A percentile compares a stretch with the other conserved stretches of the same genome.
Evolutionary conservation across 768 basidiomycete species (phyloP).

Genomic region (Hydnomerulius pinastri): DNA sequence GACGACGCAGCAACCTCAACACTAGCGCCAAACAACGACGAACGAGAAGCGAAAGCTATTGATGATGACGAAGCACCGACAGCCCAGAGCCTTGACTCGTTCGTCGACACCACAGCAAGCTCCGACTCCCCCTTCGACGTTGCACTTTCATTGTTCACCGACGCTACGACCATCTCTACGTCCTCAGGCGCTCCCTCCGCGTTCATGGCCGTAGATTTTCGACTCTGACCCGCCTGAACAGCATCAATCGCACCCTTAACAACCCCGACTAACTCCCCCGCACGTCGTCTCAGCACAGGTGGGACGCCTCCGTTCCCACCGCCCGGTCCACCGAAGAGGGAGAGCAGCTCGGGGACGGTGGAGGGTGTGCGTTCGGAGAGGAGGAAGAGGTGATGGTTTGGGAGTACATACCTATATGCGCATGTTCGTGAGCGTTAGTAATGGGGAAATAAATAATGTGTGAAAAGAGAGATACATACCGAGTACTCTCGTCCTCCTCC

Average conservation of each 20-base stretch:
- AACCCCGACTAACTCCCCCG: slow-evolving; percentile 64
- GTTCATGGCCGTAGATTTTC: neutral
- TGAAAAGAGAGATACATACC: slow-evolving; percentile 54
- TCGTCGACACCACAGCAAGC: neutral
- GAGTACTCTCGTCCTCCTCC: slow-evolving; percentile 83
- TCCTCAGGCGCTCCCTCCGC: neutral
- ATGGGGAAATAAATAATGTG: neutral
- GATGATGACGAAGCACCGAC: slow-evolving; percentile 6
- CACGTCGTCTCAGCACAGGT: slow-evolving; percentile 60
- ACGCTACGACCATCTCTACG: neutral
- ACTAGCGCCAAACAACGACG: slow-evolving; percentile 25
- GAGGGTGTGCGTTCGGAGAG: slow-evolving; percentile 71
- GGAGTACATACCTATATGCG: slow-evolving; percentile 61
- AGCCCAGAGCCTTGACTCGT: slow-evolving; percentile 25
- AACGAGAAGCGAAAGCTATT: slow-evolving; percentile 17
- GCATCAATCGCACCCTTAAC: slow-evolving; percentile 51
- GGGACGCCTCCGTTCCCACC: slow-evolving; percentile 44
- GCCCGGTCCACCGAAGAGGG: slow-evolving; percentile 45
- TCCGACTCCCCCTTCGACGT: too few relatives aligned
- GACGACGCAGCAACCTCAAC: slow-evolving; percentile 2
- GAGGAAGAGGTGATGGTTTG: slow-evolving; percentile 73
- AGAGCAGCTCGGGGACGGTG: slow-evolving; percentile 62
- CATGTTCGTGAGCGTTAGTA: neutral
- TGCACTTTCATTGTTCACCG: too few relatives aligned
- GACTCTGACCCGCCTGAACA: neutral